A percentile compares a stretch with the other conserved stretches of the same genome.
phyloP scores from a whole-genome alignment of 352 stramenopile genomes.

The Phytopythium mirpurense region DNA sequence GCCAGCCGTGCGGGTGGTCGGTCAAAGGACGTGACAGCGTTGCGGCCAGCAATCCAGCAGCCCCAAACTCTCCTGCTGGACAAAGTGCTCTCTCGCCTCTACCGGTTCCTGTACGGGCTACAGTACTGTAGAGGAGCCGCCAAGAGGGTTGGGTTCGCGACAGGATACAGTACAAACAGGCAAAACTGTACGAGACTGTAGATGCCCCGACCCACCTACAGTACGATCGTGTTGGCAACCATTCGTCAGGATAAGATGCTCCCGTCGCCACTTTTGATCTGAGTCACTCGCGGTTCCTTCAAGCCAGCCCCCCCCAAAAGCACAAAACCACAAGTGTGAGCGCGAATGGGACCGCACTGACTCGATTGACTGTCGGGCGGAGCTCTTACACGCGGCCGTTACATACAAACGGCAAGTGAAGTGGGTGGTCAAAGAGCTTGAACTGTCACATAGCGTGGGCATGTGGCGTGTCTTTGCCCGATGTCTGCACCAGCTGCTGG shows the following conservation, averaged over 20 bases:
- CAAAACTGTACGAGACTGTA: too few relatives aligned
- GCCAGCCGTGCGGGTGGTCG: not conserved
- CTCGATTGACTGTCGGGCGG: too few relatives aligned
- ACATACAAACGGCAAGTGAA: not conserved
- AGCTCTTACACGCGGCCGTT: too few relatives aligned
- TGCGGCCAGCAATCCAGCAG: slow-evolving; percentile 2
- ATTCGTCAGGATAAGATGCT: too few relatives aligned
- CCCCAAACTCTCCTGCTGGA: not conserved
- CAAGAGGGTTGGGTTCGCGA: too few relatives aligned
- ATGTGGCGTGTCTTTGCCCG: not conserved
- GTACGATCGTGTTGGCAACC: too few relatives aligned
- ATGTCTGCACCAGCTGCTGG: not conserved
- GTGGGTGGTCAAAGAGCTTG: too few relatives aligned
- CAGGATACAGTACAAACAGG: too few relatives aligned
- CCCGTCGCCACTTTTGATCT: slow-evolving; percentile 1
- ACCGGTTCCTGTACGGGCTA: too few relatives aligned
- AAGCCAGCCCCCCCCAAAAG: not conserved
- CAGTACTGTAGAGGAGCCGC: too few relatives aligned
- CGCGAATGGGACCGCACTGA: not conserved
- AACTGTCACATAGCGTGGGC: too few relatives aligned
- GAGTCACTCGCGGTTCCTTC: not conserved
- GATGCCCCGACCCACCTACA: too few relatives aligned
- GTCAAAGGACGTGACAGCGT: slow-evolving; percentile 3
- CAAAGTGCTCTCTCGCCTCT: not conserved
- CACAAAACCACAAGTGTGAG: not conserved